These are phyloP conservation scores for Acmispon strigosus DNA, from an alignment of 306 rosid species.

Conservation along the genomic window DNA sequence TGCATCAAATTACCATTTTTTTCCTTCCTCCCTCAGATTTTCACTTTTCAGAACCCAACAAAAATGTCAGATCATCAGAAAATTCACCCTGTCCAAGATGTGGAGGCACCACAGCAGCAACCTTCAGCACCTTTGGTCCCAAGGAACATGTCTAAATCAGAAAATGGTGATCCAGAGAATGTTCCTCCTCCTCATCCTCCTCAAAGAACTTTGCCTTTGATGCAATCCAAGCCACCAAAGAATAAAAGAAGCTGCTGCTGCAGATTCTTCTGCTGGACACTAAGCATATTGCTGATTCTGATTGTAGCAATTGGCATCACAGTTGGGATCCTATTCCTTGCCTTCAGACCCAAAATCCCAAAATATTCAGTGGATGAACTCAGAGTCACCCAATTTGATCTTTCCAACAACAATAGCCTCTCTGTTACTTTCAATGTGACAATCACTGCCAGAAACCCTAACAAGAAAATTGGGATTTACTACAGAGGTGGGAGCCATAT, in stretches of 20 bases:
- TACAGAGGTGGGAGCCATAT: slow-evolving; percentile 69
- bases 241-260: slow-evolving; percentile 37
- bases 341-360: slow-evolving; percentile 33
- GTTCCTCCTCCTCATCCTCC: background rate
- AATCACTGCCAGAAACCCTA: slow-evolving; percentile 61
- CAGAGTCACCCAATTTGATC: slow-evolving; percentile 30
- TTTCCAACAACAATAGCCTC: slow-evolving; percentile 24
- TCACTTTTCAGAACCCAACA: slow-evolving; percentile 3
- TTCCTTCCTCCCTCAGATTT: no score
- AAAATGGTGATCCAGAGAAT: slow-evolving; percentile 14
- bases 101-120: slow-evolving; percentile 40
- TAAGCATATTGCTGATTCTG: slow-evolving; percentile 23
- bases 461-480: slow-evolving; percentile 71
- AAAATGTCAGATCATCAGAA: slow-evolving; percentile 63
- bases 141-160: slow-evolving; percentile 43
- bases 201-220: slow-evolving; percentile 27
- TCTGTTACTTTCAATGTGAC: slow-evolving; percentile 45
- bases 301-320: slow-evolving; percentile 24
- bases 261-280: slow-evolving; percentile 19
- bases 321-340: slow-evolving; percentile 32
- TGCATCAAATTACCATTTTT: background rate
- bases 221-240: slow-evolving; percentile 54
- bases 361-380: slow-evolving; percentile 48
- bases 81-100: slow-evolving; percentile 60
- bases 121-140: slow-evolving; percentile 62